These are phyloP conservation scores for Claviceps purpurea DNA, from an alignment of 2,329 filamentous ascomycete genomes.

Conservation along the genomic window DNA sequence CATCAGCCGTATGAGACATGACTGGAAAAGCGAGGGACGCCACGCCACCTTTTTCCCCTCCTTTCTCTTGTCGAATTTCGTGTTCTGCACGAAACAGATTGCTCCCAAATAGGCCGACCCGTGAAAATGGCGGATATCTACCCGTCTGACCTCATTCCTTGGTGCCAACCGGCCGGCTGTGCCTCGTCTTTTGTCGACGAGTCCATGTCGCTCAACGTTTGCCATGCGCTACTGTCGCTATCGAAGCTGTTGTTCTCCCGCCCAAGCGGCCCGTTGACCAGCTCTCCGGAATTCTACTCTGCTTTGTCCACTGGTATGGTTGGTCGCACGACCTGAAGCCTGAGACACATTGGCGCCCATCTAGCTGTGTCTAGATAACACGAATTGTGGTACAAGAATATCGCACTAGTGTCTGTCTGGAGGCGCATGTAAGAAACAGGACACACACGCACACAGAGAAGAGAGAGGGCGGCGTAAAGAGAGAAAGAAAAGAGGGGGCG, in stretches of 20 bases:
- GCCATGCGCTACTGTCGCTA: background rate
- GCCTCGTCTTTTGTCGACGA: background rate
- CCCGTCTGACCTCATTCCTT: background rate
- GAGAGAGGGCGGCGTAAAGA: no score
- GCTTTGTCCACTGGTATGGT: background rate
- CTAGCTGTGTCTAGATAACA: slow-evolving; percentile 1
- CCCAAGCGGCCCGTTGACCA: background rate
- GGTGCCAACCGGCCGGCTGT: background rate
- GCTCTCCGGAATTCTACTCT: background rate
- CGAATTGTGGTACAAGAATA: background rate
- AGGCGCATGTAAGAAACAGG: background rate
- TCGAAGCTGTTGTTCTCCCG: background rate
- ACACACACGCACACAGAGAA: no score
- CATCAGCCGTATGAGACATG: background rate
- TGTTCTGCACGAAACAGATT: background rate
- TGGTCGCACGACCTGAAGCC: slow-evolving; percentile 3
- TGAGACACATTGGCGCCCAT: slow-evolving; percentile 1
- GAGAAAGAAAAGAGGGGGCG: background rate
- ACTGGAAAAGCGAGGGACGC: background rate
- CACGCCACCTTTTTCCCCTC: background rate
- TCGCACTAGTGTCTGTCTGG: background rate
- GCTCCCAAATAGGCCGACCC: no score
- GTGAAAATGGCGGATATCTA: background rate
- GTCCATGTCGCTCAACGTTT: background rate
- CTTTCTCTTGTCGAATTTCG: background rate